Evolutionary conservation across 176 grass and related monocot species (phyloP).

Genomic region (Hsuehochloa calcarea): DNA sequence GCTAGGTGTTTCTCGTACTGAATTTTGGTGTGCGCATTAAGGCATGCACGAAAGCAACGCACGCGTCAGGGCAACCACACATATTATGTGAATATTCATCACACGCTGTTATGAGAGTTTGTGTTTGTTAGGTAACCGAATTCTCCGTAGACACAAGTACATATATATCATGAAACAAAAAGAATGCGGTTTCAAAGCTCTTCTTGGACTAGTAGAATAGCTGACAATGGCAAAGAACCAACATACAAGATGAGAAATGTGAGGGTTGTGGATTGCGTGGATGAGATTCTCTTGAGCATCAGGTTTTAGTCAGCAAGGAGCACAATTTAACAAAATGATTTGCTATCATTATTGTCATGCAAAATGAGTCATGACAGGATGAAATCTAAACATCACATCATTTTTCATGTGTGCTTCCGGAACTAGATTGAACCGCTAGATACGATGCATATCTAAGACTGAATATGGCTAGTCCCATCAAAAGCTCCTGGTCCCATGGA

Average conservation of each 20-base stretch:
- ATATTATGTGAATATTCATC: background rate
- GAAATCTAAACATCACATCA: too few species aligned
- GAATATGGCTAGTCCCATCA: background rate
- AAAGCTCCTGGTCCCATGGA: background rate
- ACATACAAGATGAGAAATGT: background rate
- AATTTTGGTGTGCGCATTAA: slow-evolving; percentile 37
- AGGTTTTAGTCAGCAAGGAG: background rate
- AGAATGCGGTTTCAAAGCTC: background rate
- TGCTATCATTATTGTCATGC: background rate
- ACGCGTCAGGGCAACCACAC: slow-evolving; percentile 39
- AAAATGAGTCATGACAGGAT: background rate
- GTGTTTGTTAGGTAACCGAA: background rate
- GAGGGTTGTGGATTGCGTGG: background rate
- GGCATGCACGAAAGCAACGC: slow-evolving; percentile 24
- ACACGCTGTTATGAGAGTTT: background rate
- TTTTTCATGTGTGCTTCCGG: too few species aligned
- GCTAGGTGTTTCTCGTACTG: slow-evolving; percentile 33
- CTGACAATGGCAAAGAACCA: background rate
- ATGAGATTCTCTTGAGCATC: background rate
- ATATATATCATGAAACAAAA: background rate
- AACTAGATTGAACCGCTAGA: background rate
- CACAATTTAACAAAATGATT: background rate
- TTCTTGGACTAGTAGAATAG: background rate
- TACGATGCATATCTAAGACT: background rate
- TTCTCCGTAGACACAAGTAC: background rate